Evolutionary conservation across 768 basidiomycete genomes (phyloP).

Genomic region (Thelephora aurantiotincta): DNA sequence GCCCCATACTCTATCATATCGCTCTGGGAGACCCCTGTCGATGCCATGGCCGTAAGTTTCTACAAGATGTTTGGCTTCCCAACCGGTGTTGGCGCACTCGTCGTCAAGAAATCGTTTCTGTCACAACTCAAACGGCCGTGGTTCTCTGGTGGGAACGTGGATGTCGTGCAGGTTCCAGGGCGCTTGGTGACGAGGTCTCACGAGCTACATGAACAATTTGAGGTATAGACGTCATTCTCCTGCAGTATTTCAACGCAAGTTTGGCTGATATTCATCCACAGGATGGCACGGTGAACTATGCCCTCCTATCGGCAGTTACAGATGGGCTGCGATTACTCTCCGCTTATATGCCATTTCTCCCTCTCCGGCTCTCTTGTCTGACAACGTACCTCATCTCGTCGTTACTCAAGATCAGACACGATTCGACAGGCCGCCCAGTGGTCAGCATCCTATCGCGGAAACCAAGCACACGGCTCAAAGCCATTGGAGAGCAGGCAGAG

Average conservation of each 20-base stretch:
- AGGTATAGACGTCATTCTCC: constrained; percentile 29
- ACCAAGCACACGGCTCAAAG: constrained; percentile 37
- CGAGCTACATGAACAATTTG: constrained; percentile 59
- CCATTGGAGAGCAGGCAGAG: constrained; percentile 52
- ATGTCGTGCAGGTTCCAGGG: constrained; percentile 75
- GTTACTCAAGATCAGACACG: constrained; percentile 46
- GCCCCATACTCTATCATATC: constrained; percentile 61
- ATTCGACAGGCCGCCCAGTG: constrained; percentile 41
- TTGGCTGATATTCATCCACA: constrained; percentile 15
- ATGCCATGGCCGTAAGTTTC: constrained; percentile 74
- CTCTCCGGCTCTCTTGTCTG: constrained; percentile 58
- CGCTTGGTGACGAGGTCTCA: constrained; percentile 44
- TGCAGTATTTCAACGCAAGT: not conserved
- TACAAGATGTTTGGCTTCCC: constrained; percentile 90
- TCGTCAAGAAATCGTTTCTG: constrained; percentile 61
- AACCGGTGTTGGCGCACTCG: constrained; percentile 68
- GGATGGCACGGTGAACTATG: constrained; percentile 81
- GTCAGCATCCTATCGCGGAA: constrained; percentile 53
- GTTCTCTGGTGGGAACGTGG: constrained; percentile 77
- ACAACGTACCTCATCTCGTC: constrained; percentile 44
- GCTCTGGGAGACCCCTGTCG: constrained; percentile 50
- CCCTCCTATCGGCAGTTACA: constrained; percentile 63
- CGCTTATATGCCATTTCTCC: constrained; percentile 68
- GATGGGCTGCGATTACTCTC: constrained; percentile 67
- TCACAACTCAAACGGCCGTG: constrained; percentile 51